Base-by-base conservation (phyloP, 2,329 filamentous ascomycete genomes). In the Arachnomyces sp. region DNA sequence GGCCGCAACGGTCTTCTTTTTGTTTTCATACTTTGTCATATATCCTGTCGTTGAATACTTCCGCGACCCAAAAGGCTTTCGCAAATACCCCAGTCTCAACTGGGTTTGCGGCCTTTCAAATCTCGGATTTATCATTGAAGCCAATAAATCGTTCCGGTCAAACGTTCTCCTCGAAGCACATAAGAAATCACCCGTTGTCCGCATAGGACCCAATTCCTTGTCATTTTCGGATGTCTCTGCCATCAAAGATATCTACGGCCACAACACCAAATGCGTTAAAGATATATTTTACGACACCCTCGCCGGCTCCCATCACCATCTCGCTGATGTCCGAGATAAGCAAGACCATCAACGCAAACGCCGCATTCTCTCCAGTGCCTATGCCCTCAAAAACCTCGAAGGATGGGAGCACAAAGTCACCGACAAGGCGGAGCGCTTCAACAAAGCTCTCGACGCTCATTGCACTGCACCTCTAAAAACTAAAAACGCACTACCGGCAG, bases 341-440 rank as follows among this genome's bases (percentile, higher is more conserved):
- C 50, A 58, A 7, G 71, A 76, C 6, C 74, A 77, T 45, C 61
- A 67, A 2, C 60, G 68, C 7, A 75, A 76, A 53, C 66, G 73
- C 16, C 69, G 70, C 42, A 60, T 72, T 1, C 53, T 77, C 3
- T 68, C 71, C 2, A 63, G 64, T 0, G 72, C 73, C 1, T 75
- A 74, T 40, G 72, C 73, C 0, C 49, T 72, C 38, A 72, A 73
- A 55, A 75, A 75, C 45, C 65, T 75, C 1, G 72, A 74, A 48
- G 62, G 59, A 4, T 75, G 72, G 72, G 73, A 75, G 45, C 66
- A 67, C 55, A 76, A 75, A 45, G 71, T 77, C 3, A 67, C 68
- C 9, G 71, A 76, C 44, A 75, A 74, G 53, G 60, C 65, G 0
- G 55, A 63, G 13, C 60, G 66, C 9, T 54, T 75, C 17, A 58